phyloP scores from a whole-genome alignment of 1,139 yeast genomes.

The Meyerozyma elateridarum region DNA sequence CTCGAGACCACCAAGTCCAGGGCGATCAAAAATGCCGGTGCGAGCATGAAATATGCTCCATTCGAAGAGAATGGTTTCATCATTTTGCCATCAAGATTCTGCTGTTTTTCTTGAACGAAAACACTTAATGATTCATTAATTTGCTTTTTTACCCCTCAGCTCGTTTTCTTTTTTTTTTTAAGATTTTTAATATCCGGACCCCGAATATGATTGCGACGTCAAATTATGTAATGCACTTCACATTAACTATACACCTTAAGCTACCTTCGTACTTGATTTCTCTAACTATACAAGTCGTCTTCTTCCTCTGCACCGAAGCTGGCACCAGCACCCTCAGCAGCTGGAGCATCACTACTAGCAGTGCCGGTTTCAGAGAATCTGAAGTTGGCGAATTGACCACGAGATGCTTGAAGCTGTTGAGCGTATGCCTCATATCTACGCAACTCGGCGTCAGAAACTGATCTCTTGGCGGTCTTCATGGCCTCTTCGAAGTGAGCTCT shows the following conservation, averaged over 20 bases:
- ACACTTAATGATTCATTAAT: background rate
- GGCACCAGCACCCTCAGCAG: constrained; percentile 27
- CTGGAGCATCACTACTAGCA: constrained; percentile 26
- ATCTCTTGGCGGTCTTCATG: constrained; percentile 97
- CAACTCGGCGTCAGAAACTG: constrained; percentile 94
- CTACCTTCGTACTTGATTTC: background rate
- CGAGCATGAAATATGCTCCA: constrained; percentile 20
- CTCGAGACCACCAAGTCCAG: constrained; percentile 22
- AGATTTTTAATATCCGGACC: too few species aligned
- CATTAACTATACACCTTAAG: background rate
- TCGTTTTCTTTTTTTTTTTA: constrained; percentile 1
- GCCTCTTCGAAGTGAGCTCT: constrained; percentile 96
- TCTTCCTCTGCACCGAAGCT: constrained; percentile 82
- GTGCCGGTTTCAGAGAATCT: constrained; percentile 56
- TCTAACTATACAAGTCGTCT: constrained; percentile 84
- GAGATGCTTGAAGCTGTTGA: constrained; percentile 90
- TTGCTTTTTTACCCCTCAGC: background rate
- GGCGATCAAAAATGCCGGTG: constrained; percentile 23
- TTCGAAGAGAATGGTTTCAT: constrained; percentile 17
- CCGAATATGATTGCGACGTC: too few species aligned
- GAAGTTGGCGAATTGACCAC: constrained; percentile 84
- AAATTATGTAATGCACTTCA: too few species aligned
- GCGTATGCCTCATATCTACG: constrained; percentile 99
- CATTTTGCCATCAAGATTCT: constrained; percentile 3
- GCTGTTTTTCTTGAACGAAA: too few species aligned